Base-by-base conservation (phyloP, 2,329 filamentous ascomycete species). In the Purpureocillium lavendulum region DNA sequence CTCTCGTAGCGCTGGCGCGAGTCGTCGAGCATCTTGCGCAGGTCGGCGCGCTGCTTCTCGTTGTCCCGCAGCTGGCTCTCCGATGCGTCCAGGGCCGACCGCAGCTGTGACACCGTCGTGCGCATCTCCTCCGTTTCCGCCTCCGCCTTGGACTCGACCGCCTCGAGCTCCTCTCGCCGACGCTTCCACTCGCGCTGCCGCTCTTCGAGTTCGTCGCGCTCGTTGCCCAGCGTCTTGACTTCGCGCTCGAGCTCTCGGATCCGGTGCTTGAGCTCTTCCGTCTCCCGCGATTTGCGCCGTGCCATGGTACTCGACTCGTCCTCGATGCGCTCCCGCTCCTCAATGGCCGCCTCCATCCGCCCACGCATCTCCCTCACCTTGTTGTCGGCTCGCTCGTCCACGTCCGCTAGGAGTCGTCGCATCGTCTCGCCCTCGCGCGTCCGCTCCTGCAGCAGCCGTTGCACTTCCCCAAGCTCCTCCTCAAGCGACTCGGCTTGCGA, bases 341-440 rank as follows among this genome's bases (percentile, higher is more conserved):
- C 89, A n/a, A 94, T 75, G 0, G 89, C 89, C 1, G 85, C 72
- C 53, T 97, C 90, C 73, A 97, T 82, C 2, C 84, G 80, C 42
- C 87, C 80, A 39, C 87, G 83, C 80, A 95, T 92, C 48, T 97
- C 90, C 21, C 87, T 80, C 14, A 94, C 77, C 54, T 87, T 85
- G 44, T 70, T 70, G 48, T 97, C 89, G 1, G 89, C 81, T 9
- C 86, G 75, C 43, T 84, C 78, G 58, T 97, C 87, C 8, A 89
- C 86, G 48, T 97, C 90, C 13, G 82, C 82, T 11, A 98, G 69
- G 43, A 97, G 72, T 36, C 88, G 74, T 28, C 92, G 80, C 89
- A 98, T 97, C 1, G 87, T 96, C 65, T 97, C 90, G 18, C 81
- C 86, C 62, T 98, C 92, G 33, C 92, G 79, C 4, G 87, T 90